Conservation (phyloP, 1,139 yeast genomes). For the Geotrichum bryndzae region DNA sequence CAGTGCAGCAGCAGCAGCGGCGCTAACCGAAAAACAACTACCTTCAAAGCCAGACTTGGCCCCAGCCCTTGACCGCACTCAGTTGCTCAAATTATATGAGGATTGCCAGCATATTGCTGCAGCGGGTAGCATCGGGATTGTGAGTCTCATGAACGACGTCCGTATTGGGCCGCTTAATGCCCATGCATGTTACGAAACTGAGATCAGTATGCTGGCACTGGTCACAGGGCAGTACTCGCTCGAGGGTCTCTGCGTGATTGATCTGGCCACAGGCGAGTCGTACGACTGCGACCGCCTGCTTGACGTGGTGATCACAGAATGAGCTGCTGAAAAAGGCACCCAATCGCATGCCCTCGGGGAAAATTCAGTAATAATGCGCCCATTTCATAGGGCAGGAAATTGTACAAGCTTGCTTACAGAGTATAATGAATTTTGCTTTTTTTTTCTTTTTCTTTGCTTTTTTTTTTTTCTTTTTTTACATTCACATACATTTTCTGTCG, state of each 20-base stretch:
- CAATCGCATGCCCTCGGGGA: neutral
- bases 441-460: neutral
- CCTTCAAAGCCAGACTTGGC: conserved; percentile 16
- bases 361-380: neutral
- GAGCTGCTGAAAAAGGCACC: neutral
- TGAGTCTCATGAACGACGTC: conserved; percentile 61
- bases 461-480: neutral
- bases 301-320: conserved; percentile 55
- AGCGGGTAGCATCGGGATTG: conserved; percentile 34
- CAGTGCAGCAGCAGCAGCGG: conserved; percentile 1
- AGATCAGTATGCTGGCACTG: conserved; percentile 54
- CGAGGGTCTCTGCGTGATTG: conserved; percentile 60
- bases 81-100: conserved; percentile 25
- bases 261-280: conserved; percentile 59
- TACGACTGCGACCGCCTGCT: conserved; percentile 66
- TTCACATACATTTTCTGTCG: neutral
- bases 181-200: conserved; percentile 58
- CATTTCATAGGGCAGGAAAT: neutral
- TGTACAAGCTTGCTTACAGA: neutral
- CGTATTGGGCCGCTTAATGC: conserved; percentile 59
- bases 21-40: conserved; percentile 18
- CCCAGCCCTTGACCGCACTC: conserved; percentile 37
- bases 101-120: conserved; percentile 18
- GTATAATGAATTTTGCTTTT: neutral
- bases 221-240: conserved; percentile 60